Evolutionary conservation across 176 grass and related monocot species (phyloP).

Genomic region (Hordeum vulgare): MorexV3_pseudomolecules_assembly NC_058519.1:41033437-41033936

Average conservation of each 20-base stretch:
- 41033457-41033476: conserved; percentile 43
- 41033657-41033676: conserved; percentile 49
- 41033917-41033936: conserved; percentile 60
- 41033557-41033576: conserved; percentile 58
- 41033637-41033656: conserved; percentile 46
- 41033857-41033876: conserved; percentile 62
- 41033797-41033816: conserved; percentile 81
- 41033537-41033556: conserved; percentile 42
- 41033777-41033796: conserved; percentile 64
- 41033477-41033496: conserved; percentile 49
- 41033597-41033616: conserved; percentile 47
- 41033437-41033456: conserved; percentile 29
- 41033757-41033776: conserved; percentile 72
- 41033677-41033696: conserved; percentile 59
- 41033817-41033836: conserved; percentile 56
- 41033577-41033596: conserved; percentile 30
- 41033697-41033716: conserved; percentile 28
- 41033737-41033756: conserved; percentile 50
- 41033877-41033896: conserved; percentile 47
- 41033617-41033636: conserved; percentile 53
- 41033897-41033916: conserved; percentile 32
- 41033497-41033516: conserved; percentile 49
- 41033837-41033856: conserved; percentile 60
- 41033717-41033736: conserved; percentile 23
- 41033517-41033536: conserved; percentile 55